Base-by-base conservation (phyloP, 345 rosid genomes). In the Mangifera indica region DNA sequence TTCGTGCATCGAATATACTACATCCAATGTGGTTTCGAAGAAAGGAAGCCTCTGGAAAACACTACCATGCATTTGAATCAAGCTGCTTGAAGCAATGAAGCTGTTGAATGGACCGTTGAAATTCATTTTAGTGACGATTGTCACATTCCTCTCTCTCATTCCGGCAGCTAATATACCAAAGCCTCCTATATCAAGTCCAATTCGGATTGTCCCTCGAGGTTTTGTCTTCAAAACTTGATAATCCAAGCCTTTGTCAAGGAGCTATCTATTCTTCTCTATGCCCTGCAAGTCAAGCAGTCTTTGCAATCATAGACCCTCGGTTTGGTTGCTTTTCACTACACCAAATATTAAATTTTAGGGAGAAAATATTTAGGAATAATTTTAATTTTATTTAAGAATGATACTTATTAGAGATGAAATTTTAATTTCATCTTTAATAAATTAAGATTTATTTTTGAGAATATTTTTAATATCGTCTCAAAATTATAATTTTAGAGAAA, bases 161-260 rank as follows among this genome's bases (percentile, higher is more conserved):
- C 88, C 76, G 2, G 87, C 93, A 0, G 93, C 89, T 54, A 88
- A 88, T 3, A 83, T 83, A 5, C 86, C 86, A 0, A 72, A 68
- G 4, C 86, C 84, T n/a, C 88, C 84, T 2, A 86, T 77, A 78
- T 83, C 92, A 2, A 78, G 75, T n/a, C 90, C 87, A 11, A 86
- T 80, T 0, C 88, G 79, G 52, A 86, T 74, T 0, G 63, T 81
- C 0, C 88, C 83, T 0, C 0, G 53, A 5, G 81, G 78, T 67
- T 73, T 86, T 2, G 49, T 65, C 17, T 25, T 14, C 15, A 83
- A 77, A 32, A 86, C 85, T 57, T 71, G 60, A 59, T 83, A 84
- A 67, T 81, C 78, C 7, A 83, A 78, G 22, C 86, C 84, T 21
- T 71, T 70, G 62, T 83, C 86, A 12, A 29, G 45, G 24, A 80